Conservation (phyloP, 768 basidiomycete species). For the Pholiota microspora region DNA sequence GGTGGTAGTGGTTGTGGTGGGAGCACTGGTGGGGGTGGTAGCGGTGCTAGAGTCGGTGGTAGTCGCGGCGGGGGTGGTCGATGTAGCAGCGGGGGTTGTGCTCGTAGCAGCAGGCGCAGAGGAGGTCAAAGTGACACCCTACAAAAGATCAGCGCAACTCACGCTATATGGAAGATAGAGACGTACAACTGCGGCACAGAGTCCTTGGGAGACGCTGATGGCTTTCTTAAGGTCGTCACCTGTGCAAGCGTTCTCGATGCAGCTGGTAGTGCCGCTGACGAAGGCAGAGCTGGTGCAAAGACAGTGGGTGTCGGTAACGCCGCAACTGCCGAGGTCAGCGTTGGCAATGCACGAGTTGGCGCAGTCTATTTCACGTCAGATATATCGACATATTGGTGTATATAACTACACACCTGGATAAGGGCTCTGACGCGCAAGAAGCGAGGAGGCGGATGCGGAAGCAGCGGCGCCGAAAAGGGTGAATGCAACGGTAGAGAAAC, state of each 20-base stretch:
- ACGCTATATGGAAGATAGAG: background rate
- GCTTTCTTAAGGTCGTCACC: slow-evolving; percentile 45
- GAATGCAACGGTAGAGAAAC: slow-evolving; percentile 41
- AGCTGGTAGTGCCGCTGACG: slow-evolving; percentile 41
- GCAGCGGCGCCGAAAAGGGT: slow-evolving; percentile 40
- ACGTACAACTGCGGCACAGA: slow-evolving; percentile 54
- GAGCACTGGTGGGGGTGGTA: background rate
- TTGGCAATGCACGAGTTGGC: slow-evolving; percentile 43
- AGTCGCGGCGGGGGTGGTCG: background rate
- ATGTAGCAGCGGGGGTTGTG: slow-evolving; percentile 11
- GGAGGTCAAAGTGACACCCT: slow-evolving; percentile 55
- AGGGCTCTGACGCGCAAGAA: slow-evolving; percentile 32
- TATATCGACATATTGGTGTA: background rate
- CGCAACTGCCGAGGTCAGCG: slow-evolving; percentile 46
- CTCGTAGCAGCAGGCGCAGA: slow-evolving; percentile 16
- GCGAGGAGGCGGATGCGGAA: slow-evolving; percentile 32
- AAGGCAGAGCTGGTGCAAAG: slow-evolving; percentile 52
- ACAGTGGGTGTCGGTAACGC: slow-evolving; percentile 49
- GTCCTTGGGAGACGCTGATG: slow-evolving; percentile 33
- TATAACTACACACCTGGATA: slow-evolving; percentile 31
- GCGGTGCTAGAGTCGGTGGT: background rate
- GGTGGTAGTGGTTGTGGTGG: background rate
- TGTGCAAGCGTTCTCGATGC: slow-evolving; percentile 46
- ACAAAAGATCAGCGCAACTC: background rate
- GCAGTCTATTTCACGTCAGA: slow-evolving; percentile 42